Conservation (phyloP, 2,329 filamentous ascomycete genomes). For the Alternaria rosae region DNA sequence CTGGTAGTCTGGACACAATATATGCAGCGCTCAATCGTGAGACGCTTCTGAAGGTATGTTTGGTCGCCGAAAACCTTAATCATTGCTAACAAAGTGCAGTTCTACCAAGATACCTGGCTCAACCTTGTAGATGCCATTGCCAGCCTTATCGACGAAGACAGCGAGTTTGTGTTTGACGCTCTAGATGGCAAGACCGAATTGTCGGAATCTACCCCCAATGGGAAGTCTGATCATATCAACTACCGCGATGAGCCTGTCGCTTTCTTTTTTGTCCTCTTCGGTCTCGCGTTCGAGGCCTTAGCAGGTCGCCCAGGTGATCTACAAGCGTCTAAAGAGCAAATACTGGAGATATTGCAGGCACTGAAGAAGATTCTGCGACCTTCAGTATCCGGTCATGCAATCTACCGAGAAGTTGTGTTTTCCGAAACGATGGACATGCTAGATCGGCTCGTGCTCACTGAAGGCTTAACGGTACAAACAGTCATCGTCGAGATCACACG, state of each 20-base stretch:
- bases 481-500: conserved; percentile 95
- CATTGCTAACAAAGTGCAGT: conserved; percentile 55
- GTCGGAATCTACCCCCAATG: conserved; percentile 49
- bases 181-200: conserved; percentile 77
- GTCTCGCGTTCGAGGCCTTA: conserved; percentile 93
- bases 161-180: conserved; percentile 96
- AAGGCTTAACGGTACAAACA: conserved; percentile 84
- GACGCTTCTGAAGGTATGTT: conserved; percentile 75
- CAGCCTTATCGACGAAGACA: conserved; percentile 95
- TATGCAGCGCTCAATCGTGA: conserved; percentile 95
- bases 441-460: conserved; percentile 89
- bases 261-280: conserved; percentile 98
- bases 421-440: conserved; percentile 96
- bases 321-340: conserved; percentile 77
- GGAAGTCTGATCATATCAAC: conserved; percentile 80
- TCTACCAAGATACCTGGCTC: conserved; percentile 97
- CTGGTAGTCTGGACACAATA: conserved; percentile 88
- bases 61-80: neutral
- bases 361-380: conserved; percentile 95
- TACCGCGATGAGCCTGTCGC: conserved; percentile 97
- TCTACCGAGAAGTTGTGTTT: conserved; percentile 95
- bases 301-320: conserved; percentile 79
- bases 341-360: conserved; percentile 85
- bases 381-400: conserved; percentile 92
- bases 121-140: conserved; percentile 97